Evolutionary conservation across 257 asterid genomes (phyloP).

Genomic region (Solanum pinnatisectum): DNA sequence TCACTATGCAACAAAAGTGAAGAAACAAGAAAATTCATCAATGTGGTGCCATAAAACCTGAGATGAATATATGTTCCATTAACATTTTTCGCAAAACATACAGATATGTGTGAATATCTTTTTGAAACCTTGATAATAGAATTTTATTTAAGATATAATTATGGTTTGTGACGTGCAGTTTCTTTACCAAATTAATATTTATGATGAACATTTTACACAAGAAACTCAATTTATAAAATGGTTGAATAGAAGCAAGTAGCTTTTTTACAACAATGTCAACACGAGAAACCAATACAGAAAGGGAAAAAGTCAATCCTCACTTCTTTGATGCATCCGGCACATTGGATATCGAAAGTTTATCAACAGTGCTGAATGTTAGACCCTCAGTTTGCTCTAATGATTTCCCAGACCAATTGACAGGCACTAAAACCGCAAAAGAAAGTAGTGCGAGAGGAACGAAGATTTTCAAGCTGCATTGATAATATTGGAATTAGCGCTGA

Average conservation of each 20-base stretch:
- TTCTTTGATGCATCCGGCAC: conserved; percentile 68
- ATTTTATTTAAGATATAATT: not conserved
- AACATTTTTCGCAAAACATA: not conserved
- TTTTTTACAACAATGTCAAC: not conserved
- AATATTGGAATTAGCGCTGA: not conserved
- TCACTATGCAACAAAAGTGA: not conserved
- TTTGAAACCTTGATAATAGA: not conserved
- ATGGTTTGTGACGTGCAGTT: not conserved
- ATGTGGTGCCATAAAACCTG: not conserved
- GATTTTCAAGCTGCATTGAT: conserved; percentile 63
- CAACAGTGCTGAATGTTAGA: conserved; percentile 62
- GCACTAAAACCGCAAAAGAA: conserved; percentile 64
- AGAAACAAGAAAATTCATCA: not conserved
- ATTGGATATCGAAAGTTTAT: conserved; percentile 86
- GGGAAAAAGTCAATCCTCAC: conserved; percentile 23
- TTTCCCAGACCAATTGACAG: conserved; percentile 79
- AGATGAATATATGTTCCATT: not conserved
- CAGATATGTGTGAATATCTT: not conserved
- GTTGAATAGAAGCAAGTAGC: not conserved
- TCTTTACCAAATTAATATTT: not conserved
- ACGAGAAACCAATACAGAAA: not conserved
- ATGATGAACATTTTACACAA: not conserved
- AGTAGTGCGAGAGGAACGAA: conserved; percentile 66
- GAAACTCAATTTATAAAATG: not conserved
- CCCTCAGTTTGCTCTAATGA: conserved; percentile 40